Conservation (phyloP, 2,329 filamentous ascomycete species). For the Chaetomium strumarium region DNA sequence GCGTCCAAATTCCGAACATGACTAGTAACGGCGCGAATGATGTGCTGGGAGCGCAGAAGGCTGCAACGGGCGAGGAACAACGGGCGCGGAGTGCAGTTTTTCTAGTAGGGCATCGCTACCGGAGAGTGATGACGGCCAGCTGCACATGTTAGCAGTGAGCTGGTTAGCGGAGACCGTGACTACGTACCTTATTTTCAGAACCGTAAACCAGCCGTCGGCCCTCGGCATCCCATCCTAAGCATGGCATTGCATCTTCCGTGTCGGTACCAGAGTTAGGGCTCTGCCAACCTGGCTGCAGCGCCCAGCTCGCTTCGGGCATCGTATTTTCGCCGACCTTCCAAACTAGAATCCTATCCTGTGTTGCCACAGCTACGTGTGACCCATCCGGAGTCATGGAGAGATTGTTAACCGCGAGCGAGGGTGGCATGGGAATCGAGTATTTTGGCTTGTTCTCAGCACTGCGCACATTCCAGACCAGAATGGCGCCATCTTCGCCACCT, state of each 20-base stretch:
- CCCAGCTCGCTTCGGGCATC: constrained; percentile 54
- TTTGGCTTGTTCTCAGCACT: constrained; percentile 49
- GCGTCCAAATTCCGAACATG: no score
- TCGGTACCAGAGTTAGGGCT: constrained; percentile 49
- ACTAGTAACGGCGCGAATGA: no score
- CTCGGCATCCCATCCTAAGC: constrained; percentile 55
- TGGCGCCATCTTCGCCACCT: constrained; percentile 56
- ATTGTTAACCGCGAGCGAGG: constrained; percentile 44
- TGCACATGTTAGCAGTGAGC: constrained; percentile 20
- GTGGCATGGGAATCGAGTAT: constrained; percentile 55
- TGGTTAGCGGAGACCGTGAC: not conserved
- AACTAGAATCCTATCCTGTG: constrained; percentile 52
- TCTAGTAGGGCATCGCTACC: constrained; percentile 13
- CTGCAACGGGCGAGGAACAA: no score
- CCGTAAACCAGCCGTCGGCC: constrained; percentile 60
- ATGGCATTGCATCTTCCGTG: constrained; percentile 54
- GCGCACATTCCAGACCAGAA: constrained; percentile 57
- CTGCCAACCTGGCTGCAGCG: constrained; percentile 51
- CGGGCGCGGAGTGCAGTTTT: no score
- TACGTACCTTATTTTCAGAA: constrained; percentile 55
- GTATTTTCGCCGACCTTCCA: constrained; percentile 58
- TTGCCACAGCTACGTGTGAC: constrained; percentile 57
- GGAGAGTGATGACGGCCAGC: constrained; percentile 31
- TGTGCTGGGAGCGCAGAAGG: no score
- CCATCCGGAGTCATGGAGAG: constrained; percentile 60